Evolutionary conservation across 148 eudicot genomes (phyloP), one percentile per base, ranked within the genome.

Genomic region (Beta vulgaris): DNA sequence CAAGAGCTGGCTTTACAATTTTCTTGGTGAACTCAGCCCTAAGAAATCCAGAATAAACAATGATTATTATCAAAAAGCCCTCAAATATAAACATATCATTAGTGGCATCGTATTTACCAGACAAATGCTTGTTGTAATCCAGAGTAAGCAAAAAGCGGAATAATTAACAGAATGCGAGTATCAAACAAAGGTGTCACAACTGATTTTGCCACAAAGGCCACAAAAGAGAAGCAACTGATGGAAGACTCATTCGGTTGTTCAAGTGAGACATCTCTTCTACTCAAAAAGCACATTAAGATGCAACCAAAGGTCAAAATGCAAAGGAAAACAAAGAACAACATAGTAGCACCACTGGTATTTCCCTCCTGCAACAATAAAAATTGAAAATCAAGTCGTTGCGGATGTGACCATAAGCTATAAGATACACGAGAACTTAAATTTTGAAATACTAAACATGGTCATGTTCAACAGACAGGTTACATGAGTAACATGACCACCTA

Each of bases 91-190:
- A 39, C 32, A 71, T 37, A 59, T 2, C 37, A 63, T n/a, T 48
- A 65, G 68, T 18, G 31, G 54, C 11, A 68, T 63, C 53, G 49
- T 53, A 31, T 58, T 90, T 86, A 95, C 98, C 96, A 92, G 21
- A 95, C 97, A 90, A 92, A 95, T 82, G 96, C 97, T 82, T 95
- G 98, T 78, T 95, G 98, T 74, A 95, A 82, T 82, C 98, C 98
- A 35, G 98, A 95, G 83, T 92, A 95, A 49, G 93, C 97, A 80
- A 95, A 87, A 60, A 95, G 91, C 34, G 98, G 98, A 72, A 95
- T 86, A 72, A 89, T 83, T 77, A 95, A 82, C 44, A 95, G 89
- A 83, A 92, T 84, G 43, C 98, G 86, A 73, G 62, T 64, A 85
- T 95, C 92, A 14, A 70, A 76, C 69, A 92, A 85, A 44, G 93